Evolutionary conservation across 2,329 filamentous ascomycete genomes (phyloP).

Genomic region (Aurifilum marmelostoma): DNA sequence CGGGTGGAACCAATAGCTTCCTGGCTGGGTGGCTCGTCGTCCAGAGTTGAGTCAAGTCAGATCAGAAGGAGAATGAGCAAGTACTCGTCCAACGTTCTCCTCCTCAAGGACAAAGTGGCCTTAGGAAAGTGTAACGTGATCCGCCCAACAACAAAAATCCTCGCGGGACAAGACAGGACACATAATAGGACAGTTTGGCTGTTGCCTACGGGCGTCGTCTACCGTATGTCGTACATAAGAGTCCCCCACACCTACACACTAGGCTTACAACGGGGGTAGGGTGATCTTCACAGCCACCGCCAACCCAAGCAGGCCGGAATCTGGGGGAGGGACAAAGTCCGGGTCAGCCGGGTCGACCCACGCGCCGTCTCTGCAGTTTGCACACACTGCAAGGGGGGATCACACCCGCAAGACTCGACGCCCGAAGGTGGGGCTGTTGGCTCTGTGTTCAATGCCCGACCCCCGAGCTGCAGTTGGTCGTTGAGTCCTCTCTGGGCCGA

Average conservation of each 20-base stretch:
- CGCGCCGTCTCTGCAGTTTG: background rate
- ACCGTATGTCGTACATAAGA: background rate
- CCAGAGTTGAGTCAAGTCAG: background rate
- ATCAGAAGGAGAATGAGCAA: background rate
- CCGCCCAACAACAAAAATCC: background rate
- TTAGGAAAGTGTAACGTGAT: background rate
- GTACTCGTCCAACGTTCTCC: background rate
- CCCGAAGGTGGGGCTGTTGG: conserved; percentile 10
- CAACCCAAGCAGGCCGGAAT: conserved; percentile 8
- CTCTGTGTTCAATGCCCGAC: conserved; percentile 10
- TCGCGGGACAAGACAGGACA: too few species aligned
- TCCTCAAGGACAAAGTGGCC: background rate
- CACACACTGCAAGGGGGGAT: background rate
- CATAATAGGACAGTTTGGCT: background rate
- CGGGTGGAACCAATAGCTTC: background rate
- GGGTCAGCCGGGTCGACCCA: conserved; percentile 8
- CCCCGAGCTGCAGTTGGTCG: background rate
- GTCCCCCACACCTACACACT: too few species aligned
- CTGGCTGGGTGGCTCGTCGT: background rate
- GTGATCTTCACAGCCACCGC: conserved; percentile 11
- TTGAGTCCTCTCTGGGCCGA: background rate
- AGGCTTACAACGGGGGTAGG: conserved; percentile 4
- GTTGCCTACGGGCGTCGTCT: conserved; percentile 5
- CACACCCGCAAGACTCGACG: conserved; percentile 7
- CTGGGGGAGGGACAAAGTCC: conserved; percentile 2